Evolutionary conservation across 805 yeast genomes (phyloP), one percentile per base, ranked within the genome.

Genomic region (Barnettozyma sp.): DNA sequence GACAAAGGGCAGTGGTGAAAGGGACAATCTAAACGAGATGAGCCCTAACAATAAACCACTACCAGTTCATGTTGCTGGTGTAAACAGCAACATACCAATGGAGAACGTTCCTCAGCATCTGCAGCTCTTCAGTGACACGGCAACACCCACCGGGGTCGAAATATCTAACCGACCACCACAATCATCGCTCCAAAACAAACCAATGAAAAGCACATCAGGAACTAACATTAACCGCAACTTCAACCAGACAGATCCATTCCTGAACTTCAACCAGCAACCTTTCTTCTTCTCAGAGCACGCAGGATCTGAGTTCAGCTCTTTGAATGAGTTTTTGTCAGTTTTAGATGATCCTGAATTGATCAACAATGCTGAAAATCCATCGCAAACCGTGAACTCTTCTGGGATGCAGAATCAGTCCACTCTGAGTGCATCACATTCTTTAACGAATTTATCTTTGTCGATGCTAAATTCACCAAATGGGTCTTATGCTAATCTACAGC

Each of bases 231-330:
- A 25, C 15, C 33, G 28, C 14, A 16, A 17, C n/a, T 12, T 29
- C 5, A 35, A 35, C 10, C 32, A 33, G 8, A 33, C 34, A 13
- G 49, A 46, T 21, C 48, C 52, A 1, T 26, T 47, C 19, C 38
- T 50, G 19, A 41, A 41, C 29, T 43, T 46, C 26, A 49, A 49
- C 26, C 84, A 78, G 40, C 83, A 78, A 43, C 92, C 94, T 1
- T 74, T 82, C 39, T 87, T 87, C 61, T 81, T 76, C 44, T 82
- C 95, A 0, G 95, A 87, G 50, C 94, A 87, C 54, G 94, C 92
- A 0, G 95, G 95, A 2, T 79, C 92, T 15, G 97, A 88, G 59
- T 87, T 88, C 53, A 78, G 86, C 43, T 86, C 95, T 1, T 65
- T 88, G 46, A 86, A 86, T 40, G 96, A 88, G 54, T 88, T 88